Evolutionary conservation across 2,329 filamentous ascomycete species (phyloP).

Genomic region (Hyphodiscus sp.): DNA sequence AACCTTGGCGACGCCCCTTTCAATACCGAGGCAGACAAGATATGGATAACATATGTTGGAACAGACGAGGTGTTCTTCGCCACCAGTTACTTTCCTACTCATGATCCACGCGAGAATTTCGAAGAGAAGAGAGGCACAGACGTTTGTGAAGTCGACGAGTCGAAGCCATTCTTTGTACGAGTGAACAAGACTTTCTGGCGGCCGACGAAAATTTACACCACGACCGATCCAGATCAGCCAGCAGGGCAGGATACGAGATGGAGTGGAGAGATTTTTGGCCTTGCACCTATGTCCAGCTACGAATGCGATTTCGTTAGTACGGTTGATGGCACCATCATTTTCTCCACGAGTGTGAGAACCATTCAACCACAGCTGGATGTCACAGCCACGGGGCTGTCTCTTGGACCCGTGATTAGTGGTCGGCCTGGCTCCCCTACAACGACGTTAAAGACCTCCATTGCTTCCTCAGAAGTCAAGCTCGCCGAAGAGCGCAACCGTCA

Average conservation of each 20-base stretch:
- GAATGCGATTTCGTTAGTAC: conserved; percentile 71
- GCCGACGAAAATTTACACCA: conserved; percentile 61
- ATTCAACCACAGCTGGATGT: conserved; percentile 22
- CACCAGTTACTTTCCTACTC: conserved; percentile 56
- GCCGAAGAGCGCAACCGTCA: conserved; percentile 62
- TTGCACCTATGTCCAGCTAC: conserved; percentile 69
- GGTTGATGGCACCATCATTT: conserved; percentile 58
- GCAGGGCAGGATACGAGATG: conserved; percentile 48
- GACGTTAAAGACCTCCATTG: conserved; percentile 70
- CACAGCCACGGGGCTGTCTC: conserved; percentile 27
- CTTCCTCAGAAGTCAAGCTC: conserved; percentile 63
- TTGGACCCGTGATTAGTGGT: conserved; percentile 51
- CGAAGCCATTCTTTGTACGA: conserved; percentile 72
- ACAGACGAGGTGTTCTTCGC: conserved; percentile 73
- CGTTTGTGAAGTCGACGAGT: conserved; percentile 50
- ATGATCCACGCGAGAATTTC: conserved; percentile 26
- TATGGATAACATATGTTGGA: conserved; percentile 77
- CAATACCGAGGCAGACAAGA: conserved; percentile 61
- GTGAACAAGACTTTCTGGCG: conserved; percentile 78
- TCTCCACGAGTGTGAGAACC: conserved; percentile 58
- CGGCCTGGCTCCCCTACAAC: conserved; percentile 71
- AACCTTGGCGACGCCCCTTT: conserved; percentile 72
- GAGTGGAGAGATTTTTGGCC: conserved; percentile 64
- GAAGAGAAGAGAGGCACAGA: conserved; percentile 31
- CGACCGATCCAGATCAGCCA: conserved; percentile 31